Evolutionary conservation across 768 basidiomycete genomes (phyloP), one percentile per base, ranked within the genome.

Genomic region (Rhodotorula graminis): DNA sequence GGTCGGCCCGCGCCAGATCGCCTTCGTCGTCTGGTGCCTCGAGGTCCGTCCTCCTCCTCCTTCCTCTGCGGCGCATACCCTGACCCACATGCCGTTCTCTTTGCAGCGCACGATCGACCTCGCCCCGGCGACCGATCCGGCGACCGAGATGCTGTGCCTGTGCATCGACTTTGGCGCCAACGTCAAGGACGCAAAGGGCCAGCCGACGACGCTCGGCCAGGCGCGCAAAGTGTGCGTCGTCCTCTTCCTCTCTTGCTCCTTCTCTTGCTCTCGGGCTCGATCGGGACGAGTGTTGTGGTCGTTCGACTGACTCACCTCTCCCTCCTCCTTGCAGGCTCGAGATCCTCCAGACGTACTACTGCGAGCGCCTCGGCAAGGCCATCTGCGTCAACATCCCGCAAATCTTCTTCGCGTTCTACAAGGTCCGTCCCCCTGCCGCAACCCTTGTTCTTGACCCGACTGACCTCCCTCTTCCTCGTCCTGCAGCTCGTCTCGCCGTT

Each of bases 341-440:
- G 44, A 76, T 79, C 60, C 53, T 79, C 7, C 77, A 80, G 49
- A 77, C 73, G 2, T 78, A 80, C 63, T 80, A 79, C 56, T 76
- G 75, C 67, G 93, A 95, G 80, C 87, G 93, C 8, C 87, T 95
- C 47, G 91, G 90, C 37, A 80, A 80, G 42, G 86, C 91, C 1
- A 81, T 91, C 56, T 86, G 92, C 77, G 84, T 88, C 70, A 90
- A 93, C 77, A 84, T 93, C n/a, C 92, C 92, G 23, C 47, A 47
- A 1, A 60, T 75, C 53, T 77, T 77, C 61, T 75, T 64, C 42
- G 64, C 70, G 3, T 78, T 79, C 59, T 79, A 79, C 71, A 70
- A 72, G 63, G 71, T 65, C 19, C 57, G 66, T 27, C 21, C 2
- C 16, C n/a, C n/a, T n/a, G n/a, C n/a, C n/a, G n/a, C n/a, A n/a